Evolutionary conservation across 345 rosid genomes (phyloP).

Genomic region (Toxicodendron radicans): DNA sequence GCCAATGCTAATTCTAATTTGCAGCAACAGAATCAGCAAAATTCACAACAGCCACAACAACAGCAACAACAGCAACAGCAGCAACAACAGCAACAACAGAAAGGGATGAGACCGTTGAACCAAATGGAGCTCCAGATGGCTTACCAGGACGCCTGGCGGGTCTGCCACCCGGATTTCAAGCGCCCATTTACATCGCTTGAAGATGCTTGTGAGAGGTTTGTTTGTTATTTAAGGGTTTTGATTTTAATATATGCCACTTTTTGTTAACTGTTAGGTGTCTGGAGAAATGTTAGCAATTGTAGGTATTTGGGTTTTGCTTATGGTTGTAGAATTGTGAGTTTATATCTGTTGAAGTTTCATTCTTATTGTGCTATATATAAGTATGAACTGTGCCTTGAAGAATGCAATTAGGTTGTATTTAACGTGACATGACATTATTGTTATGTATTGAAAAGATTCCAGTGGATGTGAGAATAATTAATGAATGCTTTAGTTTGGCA

Average conservation of each 20-base stretch:
- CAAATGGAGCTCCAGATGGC: slow-evolving; percentile 85
- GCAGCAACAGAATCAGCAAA: slow-evolving; percentile 24
- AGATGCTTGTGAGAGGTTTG: slow-evolving; percentile 93
- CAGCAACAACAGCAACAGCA: slow-evolving; percentile 30
- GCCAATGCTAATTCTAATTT: slow-evolving; percentile 24
- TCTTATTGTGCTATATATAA: not conserved
- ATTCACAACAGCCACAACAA: slow-evolving; percentile 19
- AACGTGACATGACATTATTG: not conserved
- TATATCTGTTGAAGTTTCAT: not conserved
- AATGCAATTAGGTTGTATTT: slow-evolving; percentile 10
- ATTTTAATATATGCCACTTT: not conserved
- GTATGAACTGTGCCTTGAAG: not conserved
- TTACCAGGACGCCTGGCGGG: slow-evolving; percentile 94
- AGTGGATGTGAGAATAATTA: not conserved
- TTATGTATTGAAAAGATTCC: not conserved
- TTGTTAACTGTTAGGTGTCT: not conserved
- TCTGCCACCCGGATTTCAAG: slow-evolving; percentile 85
- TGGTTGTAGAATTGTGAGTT: not conserved
- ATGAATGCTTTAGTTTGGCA: slow-evolving; percentile 3
- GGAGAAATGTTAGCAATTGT: not conserved
- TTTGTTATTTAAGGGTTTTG: not conserved
- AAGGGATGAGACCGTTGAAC: slow-evolving; percentile 61
- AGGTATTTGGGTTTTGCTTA: not conserved
- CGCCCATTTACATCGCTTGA: slow-evolving; percentile 85
- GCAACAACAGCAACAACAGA: slow-evolving; percentile 48